Conservation (phyloP, 2,329 filamentous ascomycete genomes). For the Tolypocladium endophyticum region DNA sequence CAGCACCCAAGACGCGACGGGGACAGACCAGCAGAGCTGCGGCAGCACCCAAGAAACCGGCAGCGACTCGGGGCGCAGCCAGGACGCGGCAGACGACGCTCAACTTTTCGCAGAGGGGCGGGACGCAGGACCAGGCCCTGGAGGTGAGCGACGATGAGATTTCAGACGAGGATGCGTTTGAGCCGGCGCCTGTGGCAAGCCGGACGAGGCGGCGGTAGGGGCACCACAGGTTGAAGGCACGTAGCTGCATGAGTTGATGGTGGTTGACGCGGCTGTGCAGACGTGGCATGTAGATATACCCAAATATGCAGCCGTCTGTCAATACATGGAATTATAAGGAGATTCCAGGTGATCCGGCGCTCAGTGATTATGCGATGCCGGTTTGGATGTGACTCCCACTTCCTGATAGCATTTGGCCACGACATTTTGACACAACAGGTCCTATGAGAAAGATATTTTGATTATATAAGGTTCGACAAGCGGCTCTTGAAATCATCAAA, state of each 20-base stretch:
- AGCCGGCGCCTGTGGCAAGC: conserved; percentile 33
- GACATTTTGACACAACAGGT: too few species aligned
- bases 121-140: conserved; percentile 35
- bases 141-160: conserved; percentile 59
- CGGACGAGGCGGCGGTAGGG: conserved; percentile 18
- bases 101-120: conserved; percentile 26
- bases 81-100: conserved; percentile 22
- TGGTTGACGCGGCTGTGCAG: background rate
- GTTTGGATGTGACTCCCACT: background rate
- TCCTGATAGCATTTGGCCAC: too few species aligned
- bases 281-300: background rate
- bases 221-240: background rate
- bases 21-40: conserved; percentile 7
- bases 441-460: too few species aligned
- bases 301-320: background rate
- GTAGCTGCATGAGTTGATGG: background rate
- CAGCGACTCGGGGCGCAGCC: conserved; percentile 6
- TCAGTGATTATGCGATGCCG: background rate
- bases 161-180: conserved; percentile 50
- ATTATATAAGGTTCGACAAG: too few species aligned
- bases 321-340: background rate
- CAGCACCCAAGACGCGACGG: conserved; percentile 21
- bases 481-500: too few species aligned
- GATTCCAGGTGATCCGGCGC: background rate
- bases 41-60: conserved; percentile 7